Conservation (phyloP, 2,329 filamentous ascomycete genomes). For the Phialophora macrospora region DNA sequence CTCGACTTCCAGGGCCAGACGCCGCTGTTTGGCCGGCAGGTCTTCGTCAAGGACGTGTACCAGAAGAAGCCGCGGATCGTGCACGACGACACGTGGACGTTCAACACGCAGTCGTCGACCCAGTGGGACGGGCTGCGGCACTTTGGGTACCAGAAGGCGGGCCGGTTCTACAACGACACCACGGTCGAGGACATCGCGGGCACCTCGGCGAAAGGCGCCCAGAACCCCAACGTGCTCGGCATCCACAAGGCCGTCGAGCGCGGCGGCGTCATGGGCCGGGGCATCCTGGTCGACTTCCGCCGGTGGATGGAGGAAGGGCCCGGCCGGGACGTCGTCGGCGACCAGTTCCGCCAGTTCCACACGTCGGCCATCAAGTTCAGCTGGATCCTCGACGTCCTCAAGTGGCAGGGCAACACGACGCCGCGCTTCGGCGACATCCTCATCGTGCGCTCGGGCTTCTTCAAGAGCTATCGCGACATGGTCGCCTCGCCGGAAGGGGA, state of each 20-base stretch:
- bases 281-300: constrained; percentile 55
- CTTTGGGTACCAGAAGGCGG: constrained; percentile 38
- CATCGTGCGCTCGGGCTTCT: constrained; percentile 42
- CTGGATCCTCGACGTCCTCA: constrained; percentile 38
- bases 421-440: constrained; percentile 41
- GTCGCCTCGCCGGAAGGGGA: constrained; percentile 30
- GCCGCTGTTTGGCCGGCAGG: constrained; percentile 46
- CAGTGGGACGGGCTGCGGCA: constrained; percentile 41
- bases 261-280: constrained; percentile 52
- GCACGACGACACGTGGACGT: constrained; percentile 40
- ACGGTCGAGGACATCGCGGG: constrained; percentile 40
- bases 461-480: constrained; percentile 36
- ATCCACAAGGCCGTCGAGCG: constrained; percentile 45
- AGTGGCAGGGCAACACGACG: constrained; percentile 35
- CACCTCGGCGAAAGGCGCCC: constrained; percentile 20
- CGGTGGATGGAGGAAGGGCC: constrained; percentile 49
- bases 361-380: constrained; percentile 42
- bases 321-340: constrained; percentile 23
- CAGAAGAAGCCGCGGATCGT: constrained; percentile 40
- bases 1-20: constrained; percentile 46
- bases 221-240: constrained; percentile 36
- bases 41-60: constrained; percentile 42
- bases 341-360: constrained; percentile 44
- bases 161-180: constrained; percentile 39
- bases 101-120: constrained; percentile 40